These are phyloP conservation scores for Stemphylium beticola DNA, from an alignment of 2,329 filamentous ascomycete genomes.

Conservation along the genomic window DNA sequence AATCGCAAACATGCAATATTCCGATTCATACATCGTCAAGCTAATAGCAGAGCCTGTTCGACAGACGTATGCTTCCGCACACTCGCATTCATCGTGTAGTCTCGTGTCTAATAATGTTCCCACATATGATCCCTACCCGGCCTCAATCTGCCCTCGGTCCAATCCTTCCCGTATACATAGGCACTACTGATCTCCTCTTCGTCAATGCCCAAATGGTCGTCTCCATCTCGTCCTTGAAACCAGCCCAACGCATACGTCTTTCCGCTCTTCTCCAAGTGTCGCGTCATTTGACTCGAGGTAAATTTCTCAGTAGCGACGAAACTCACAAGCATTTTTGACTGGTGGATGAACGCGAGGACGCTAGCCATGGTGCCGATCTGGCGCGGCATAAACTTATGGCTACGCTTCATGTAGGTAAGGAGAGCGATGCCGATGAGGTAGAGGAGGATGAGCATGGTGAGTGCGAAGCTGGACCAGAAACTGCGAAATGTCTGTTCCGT, in stretches of 20 bases:
- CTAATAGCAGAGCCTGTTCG: background rate
- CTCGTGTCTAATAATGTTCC: constrained; percentile 26
- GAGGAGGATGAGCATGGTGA: constrained; percentile 68
- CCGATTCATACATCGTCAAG: background rate
- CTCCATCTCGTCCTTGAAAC: constrained; percentile 75
- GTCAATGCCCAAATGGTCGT: constrained; percentile 78
- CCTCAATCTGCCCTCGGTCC: constrained; percentile 41
- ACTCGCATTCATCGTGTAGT: background rate
- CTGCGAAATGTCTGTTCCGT: constrained; percentile 59
- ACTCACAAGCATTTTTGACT: constrained; percentile 78
- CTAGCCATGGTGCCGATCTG: constrained; percentile 80
- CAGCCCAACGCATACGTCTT: constrained; percentile 78
- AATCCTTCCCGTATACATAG: constrained; percentile 68
- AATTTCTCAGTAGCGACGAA: constrained; percentile 74
- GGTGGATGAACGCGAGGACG: constrained; percentile 78
- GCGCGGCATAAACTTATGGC: constrained; percentile 74
- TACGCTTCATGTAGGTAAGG: constrained; percentile 66
- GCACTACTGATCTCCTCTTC: constrained; percentile 71
- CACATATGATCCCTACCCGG: constrained; percentile 38
- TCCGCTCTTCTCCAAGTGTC: constrained; percentile 63
- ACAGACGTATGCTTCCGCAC: background rate
- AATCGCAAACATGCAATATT: background rate
- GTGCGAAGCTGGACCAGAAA: constrained; percentile 69
- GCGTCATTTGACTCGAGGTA: constrained; percentile 66
- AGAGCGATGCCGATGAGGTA: constrained; percentile 67